phyloP scores from a whole-genome alignment of 805 yeast genomes.

The Kuraishia borneana region DNA sequence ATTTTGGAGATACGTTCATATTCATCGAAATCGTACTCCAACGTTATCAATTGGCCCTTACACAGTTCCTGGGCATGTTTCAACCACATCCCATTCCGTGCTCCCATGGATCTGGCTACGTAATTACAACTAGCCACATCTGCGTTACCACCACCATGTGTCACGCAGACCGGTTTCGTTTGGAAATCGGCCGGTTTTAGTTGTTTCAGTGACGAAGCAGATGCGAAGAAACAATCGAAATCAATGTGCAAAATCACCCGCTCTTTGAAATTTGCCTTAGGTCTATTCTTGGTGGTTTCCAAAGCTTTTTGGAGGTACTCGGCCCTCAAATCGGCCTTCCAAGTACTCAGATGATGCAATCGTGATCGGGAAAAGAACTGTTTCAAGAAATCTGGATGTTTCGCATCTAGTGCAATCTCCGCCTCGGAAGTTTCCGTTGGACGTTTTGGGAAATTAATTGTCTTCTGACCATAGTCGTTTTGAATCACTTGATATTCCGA shows the following conservation, averaged over 20 bases:
- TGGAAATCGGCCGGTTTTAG: slow-evolving; percentile 30
- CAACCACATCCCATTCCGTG: slow-evolving; percentile 87
- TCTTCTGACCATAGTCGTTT: slow-evolving; percentile 42
- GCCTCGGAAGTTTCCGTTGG: not conserved
- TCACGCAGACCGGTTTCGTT: slow-evolving; percentile 47
- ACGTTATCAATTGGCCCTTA: slow-evolving; percentile 43
- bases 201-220: slow-evolving; percentile 57
- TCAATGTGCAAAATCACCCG: slow-evolving; percentile 65
- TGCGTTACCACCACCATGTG: slow-evolving; percentile 49
- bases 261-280: slow-evolving; percentile 3
- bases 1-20: slow-evolving; percentile 56
- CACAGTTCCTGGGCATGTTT: slow-evolving; percentile 52
- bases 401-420: slow-evolving; percentile 36
- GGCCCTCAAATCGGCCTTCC: slow-evolving; percentile 68
- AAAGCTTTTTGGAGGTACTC: slow-evolving; percentile 44
- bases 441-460: not conserved
- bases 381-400: slow-evolving; percentile 63
- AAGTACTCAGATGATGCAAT: slow-evolving; percentile 76
- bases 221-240: slow-evolving; percentile 89
- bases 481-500: slow-evolving; percentile 44
- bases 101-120: slow-evolving; percentile 68
- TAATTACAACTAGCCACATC: slow-evolving; percentile 93
- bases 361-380: slow-evolving; percentile 74
- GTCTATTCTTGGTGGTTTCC: slow-evolving; percentile 6
- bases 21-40: slow-evolving; percentile 65